Evolutionary conservation across 768 basidiomycete species (phyloP).

Genomic region (Asterophora parasitica): DNA sequence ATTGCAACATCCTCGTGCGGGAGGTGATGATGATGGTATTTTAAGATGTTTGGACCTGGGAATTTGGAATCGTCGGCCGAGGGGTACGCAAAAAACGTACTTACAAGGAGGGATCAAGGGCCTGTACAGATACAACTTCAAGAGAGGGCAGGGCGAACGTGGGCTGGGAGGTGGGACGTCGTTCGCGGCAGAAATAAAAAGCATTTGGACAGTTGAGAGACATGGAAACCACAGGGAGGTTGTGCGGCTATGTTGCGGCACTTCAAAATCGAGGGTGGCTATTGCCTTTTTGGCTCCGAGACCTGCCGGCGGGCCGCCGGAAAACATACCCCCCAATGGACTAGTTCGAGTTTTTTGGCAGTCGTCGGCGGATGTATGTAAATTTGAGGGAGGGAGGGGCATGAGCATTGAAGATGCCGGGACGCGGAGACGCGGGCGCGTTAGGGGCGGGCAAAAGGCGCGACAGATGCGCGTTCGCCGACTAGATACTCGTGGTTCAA

Average conservation of each 20-base stretch:
- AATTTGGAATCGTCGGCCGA: not conserved
- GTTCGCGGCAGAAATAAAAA: not conserved
- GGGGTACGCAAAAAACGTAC: not conserved
- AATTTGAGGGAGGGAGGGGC: not conserved
- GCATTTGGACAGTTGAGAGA: too few species aligned
- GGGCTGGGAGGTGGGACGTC: not conserved
- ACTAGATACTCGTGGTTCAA: not conserved
- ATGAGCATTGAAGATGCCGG: not conserved
- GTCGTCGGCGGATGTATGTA: not conserved
- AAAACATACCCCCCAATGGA: constrained; percentile 11
- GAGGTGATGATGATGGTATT: not conserved
- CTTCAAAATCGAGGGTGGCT: not conserved
- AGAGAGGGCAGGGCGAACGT: not conserved
- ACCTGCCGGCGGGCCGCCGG: constrained; percentile 10
- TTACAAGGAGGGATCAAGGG: not conserved
- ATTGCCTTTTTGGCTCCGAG: not conserved
- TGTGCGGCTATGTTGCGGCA: constrained; percentile 4
- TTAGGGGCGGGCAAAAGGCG: not conserved
- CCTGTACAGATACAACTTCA: not conserved
- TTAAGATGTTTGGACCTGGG: not conserved
- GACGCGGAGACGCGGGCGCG: too few species aligned
- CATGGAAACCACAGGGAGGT: not conserved
- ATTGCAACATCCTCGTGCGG: not conserved
- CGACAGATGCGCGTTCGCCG: not conserved
- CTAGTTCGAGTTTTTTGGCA: constrained; percentile 5